phyloP scores from a whole-genome alignment of 2,329 filamentous ascomycete species.

The Chaetothyriales sp. region DNA sequence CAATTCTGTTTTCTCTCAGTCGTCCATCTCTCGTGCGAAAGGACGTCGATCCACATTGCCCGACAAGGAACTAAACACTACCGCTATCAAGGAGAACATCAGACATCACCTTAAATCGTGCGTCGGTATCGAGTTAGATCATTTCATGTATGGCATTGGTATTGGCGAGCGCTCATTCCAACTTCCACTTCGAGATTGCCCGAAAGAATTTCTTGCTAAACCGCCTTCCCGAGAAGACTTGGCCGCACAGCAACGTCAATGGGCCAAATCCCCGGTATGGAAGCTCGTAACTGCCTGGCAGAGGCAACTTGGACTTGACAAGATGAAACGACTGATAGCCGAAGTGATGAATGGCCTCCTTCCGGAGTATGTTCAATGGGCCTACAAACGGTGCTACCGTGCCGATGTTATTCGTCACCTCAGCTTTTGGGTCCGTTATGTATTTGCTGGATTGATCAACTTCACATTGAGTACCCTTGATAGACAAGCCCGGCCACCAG shows the following conservation, averaged over 20 bases:
- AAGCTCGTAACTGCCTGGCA: constrained; percentile 6
- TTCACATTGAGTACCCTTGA: constrained; percentile 24
- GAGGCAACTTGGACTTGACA: constrained; percentile 36
- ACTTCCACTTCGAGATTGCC: background rate
- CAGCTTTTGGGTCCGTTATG: constrained; percentile 41
- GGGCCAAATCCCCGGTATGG: constrained; percentile 3
- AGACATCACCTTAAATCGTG: background rate
- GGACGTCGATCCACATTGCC: background rate
- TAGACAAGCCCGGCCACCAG: constrained; percentile 10
- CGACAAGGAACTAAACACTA: background rate
- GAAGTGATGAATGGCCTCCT: constrained; percentile 45
- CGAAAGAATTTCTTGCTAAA: background rate
- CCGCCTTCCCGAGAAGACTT: background rate
- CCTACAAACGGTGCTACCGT: constrained; percentile 46
- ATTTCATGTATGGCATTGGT: background rate
- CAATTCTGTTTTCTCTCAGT: background rate
- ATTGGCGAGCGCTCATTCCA: background rate
- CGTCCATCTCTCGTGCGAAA: background rate
- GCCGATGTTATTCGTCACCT: constrained; percentile 36
- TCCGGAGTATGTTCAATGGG: constrained; percentile 41
- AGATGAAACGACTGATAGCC: constrained; percentile 44
- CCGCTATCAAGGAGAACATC: background rate
- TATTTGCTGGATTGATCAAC: constrained; percentile 39
- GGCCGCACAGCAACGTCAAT: background rate
- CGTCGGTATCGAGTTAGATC: background rate